Conservation (phyloP, 2,329 filamentous ascomycete species). For the Passalora sequoiae region DNA sequence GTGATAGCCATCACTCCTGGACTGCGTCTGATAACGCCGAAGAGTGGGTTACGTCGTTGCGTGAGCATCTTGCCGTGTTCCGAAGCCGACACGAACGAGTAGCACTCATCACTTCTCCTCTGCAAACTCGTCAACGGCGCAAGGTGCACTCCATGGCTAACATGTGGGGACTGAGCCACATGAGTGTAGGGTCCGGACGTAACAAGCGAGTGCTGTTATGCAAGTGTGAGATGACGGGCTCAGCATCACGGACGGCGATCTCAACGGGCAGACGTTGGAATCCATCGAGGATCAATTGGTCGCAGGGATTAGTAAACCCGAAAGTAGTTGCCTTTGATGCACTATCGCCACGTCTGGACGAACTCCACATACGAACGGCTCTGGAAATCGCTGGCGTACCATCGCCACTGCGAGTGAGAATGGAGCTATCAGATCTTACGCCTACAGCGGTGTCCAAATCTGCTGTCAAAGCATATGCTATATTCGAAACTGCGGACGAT, state of each 20-base stretch:
- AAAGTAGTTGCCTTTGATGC: slow-evolving; percentile 13
- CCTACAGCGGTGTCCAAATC: background rate
- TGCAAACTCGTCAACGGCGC: slow-evolving; percentile 15
- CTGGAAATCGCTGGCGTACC: slow-evolving; percentile 9
- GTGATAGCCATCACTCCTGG: slow-evolving; percentile 20
- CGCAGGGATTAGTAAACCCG: slow-evolving; percentile 10
- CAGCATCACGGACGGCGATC: background rate
- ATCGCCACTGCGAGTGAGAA: slow-evolving; percentile 1
- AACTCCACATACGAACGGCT: slow-evolving; percentile 5
- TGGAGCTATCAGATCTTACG: slow-evolving; percentile 3
- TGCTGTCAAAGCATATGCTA: slow-evolving; percentile 10
- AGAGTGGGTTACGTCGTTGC: slow-evolving; percentile 10
- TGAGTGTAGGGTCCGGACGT: slow-evolving; percentile 15
- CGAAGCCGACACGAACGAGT: slow-evolving; percentile 10
- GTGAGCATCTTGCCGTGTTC: slow-evolving; percentile 12
- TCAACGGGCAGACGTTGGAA: slow-evolving; percentile 14
- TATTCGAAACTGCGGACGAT: slow-evolving; percentile 11
- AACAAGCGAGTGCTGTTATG: slow-evolving; percentile 15
- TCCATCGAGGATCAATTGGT: slow-evolving; percentile 13
- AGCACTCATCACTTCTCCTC: slow-evolving; percentile 12
- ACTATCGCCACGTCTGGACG: slow-evolving; percentile 3
- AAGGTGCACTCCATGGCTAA: slow-evolving; percentile 19
- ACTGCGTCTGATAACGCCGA: slow-evolving; percentile 16
- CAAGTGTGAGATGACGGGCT: slow-evolving; percentile 13
- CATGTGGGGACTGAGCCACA: slow-evolving; percentile 16